Evolutionary conservation across 228 moss, liverwort and hornwort species (phyloP), one percentile per base, ranked within the genome.

Genomic region (Sphagnum fallax): DNA sequence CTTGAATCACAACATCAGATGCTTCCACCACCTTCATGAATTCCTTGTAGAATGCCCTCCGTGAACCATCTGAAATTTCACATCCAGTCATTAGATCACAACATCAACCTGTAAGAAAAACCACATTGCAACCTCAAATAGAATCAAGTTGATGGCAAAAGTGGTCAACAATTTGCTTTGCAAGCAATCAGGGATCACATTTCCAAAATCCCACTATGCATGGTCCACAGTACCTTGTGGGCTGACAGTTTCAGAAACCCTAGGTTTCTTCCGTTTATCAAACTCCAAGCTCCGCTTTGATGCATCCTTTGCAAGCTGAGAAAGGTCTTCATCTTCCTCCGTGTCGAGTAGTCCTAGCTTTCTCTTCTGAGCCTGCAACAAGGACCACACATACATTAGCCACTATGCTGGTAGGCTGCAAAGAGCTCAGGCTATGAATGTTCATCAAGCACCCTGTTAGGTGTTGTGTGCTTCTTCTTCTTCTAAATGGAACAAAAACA

Each of bases 21-120:
- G 93, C 93, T 76, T 93, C 93, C 52, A 97, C 77, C 60, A 91
- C 93, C 71, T 97, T 97, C 84, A 91, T 86, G 51, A 97, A 91
- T 69, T 93, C 93, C 72, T 97, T 93, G 64, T 85, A 90, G 62
- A 88, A 93, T 14, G 90, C 83, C 69, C 93, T 87, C 62, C 91
- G 82, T 64, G 93, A 93, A 69, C 91, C 81, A 53, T 96, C 96
- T 91, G 86, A 66, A 55, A 15, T 73, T 6, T 10, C 57, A 61
- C 49, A 10, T 66, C 66, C 49, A 72, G 50, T 64, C 64, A 16
- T 5, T 51, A 6, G 32, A 32, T 32, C 32, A 32, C 32, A 32
- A 32, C 32, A 32, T 32, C 32, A 32, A 3, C 32, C 32, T 32
- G 32, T 32, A 32, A 32, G 32, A 32, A 32, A 32, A 32, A 32